Base-by-base conservation (phyloP, 371 early-diverging fungal genomes). In the Lichtheimia corymbifera region DNA sequence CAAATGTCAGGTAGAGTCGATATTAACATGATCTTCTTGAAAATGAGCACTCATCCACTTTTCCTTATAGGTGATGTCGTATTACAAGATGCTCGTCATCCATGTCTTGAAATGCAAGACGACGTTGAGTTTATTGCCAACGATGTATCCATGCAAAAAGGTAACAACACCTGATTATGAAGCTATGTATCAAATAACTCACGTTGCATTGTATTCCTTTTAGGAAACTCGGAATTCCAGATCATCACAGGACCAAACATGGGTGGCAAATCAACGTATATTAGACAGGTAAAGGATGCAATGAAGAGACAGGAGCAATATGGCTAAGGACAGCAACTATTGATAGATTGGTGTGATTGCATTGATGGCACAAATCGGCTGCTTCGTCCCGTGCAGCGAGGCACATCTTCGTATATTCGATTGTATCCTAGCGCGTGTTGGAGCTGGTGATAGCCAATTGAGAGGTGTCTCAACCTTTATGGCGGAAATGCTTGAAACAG, bases 401-500 rank as follows among this genome's bases (percentile, higher is more conserved):
- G 98, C 97, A 0, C 74, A 68, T 7, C 57, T 99, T 4, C 87
- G 89, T 50, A 71, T 98, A 0, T 91, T 98, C 67, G 97, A 99
- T 69, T 87, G 93, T 40, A 94, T 99, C 27, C 84, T 96, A 53
- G 93, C 97, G 0, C 82, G 99, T 63, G 95, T 99, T 0, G 99
- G 99, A 5, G 99, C 99, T 1, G 92, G 95, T 27, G 99, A 99
- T 68, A 91, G 91, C 61, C 92, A 95, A 63, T 79, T 93, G 50
- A 94, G 92, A 55, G 97, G 97, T 25, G 91, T 96, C 0, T 96
- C 97, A 4, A 99, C 99, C 3, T 99, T 99, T 71, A 99, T 99
- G 99, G 93, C 95, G 0, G 99, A 99, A 79, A 99, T 99, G 99
- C 76, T 97, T 13, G 99, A 99, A 74, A 97, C 99, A 1, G 89